phyloP scores from a whole-genome alignment of 2,329 filamentous ascomycete species.

The Cytospora schulzeri region DNA sequence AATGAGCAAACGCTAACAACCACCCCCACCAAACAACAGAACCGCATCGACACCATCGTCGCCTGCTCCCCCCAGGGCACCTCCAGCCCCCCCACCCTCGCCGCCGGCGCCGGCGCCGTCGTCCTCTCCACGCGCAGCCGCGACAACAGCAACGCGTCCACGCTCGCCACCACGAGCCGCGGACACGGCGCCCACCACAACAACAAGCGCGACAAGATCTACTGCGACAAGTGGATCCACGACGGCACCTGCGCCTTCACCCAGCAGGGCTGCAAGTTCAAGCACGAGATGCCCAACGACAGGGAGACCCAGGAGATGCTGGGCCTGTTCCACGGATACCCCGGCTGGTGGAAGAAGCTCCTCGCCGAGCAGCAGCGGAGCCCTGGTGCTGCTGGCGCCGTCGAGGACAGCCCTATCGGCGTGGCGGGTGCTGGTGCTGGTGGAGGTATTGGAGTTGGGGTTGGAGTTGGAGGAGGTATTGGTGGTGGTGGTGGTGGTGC shows the following conservation, averaged over 20 bases:
- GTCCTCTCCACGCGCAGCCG: slow-evolving; percentile 4
- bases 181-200: slow-evolving; percentile 35
- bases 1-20: not conserved
- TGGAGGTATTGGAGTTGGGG: not conserved
- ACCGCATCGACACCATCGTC: slow-evolving; percentile 43
- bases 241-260: slow-evolving; percentile 82
- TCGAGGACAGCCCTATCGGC: slow-evolving; percentile 13
- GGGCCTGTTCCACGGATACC: slow-evolving; percentile 69
- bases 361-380: slow-evolving; percentile 45
- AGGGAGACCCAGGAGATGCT: slow-evolving; percentile 65
- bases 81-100: not conserved
- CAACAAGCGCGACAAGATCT: slow-evolving; percentile 64
- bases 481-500: not conserved
- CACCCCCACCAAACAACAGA: slow-evolving; percentile 29
- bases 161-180: slow-evolving; percentile 2
- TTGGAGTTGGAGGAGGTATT: not conserved
- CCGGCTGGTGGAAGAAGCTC: slow-evolving; percentile 60
- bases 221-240: slow-evolving; percentile 89
- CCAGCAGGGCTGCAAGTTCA: slow-evolving; percentile 85
- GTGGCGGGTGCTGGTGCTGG: not conserved
- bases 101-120: not conserved
- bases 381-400: not conserved
- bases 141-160: not conserved
- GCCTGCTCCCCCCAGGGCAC: slow-evolving; percentile 28
- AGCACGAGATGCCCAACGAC: slow-evolving; percentile 84